phyloP scores from a whole-genome alignment of 2,329 filamentous ascomycete species.

The Nannizziopsis barbatae region DNA sequence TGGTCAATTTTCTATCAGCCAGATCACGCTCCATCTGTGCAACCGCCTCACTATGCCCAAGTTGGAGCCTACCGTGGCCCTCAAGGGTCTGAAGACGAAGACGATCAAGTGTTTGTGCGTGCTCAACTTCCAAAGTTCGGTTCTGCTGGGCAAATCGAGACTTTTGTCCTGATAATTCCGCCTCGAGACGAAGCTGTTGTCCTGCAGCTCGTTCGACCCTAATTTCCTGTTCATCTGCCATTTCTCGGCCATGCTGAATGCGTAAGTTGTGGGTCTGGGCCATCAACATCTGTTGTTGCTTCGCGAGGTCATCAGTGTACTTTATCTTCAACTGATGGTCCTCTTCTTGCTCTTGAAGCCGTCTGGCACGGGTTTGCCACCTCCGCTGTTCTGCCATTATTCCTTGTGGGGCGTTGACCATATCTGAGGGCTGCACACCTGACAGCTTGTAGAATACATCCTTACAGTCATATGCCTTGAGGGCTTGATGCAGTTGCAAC shows the following conservation, averaged over 20 bases:
- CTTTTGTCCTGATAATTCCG: slow-evolving; percentile 12
- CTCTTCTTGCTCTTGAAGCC: slow-evolving; percentile 15
- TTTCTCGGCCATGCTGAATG: slow-evolving; percentile 14
- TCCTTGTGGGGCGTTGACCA: slow-evolving; percentile 15
- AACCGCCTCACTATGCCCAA: slow-evolving; percentile 11
- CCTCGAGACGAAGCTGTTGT: slow-evolving; percentile 14
- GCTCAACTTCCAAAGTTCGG: slow-evolving; percentile 11
- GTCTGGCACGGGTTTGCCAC: slow-evolving; percentile 11
- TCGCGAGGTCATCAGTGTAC: slow-evolving; percentile 11
- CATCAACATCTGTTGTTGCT: slow-evolving; percentile 11
- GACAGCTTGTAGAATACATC: slow-evolving; percentile 15
- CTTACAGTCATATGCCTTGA: slow-evolving; percentile 15
- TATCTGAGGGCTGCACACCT: slow-evolving; percentile 16
- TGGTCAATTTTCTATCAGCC: slow-evolving; percentile 11
- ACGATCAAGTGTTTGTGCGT: slow-evolving; percentile 11
- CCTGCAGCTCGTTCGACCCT: slow-evolving; percentile 8
- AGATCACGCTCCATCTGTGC: slow-evolving; percentile 11
- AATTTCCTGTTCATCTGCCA: slow-evolving; percentile 12
- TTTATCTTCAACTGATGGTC: slow-evolving; percentile 14
- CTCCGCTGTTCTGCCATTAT: slow-evolving; percentile 14
- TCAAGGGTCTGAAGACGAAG: slow-evolving; percentile 13
- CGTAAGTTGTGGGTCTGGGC: slow-evolving; percentile 13
- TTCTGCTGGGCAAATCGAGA: slow-evolving; percentile 10
- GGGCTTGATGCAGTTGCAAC: slow-evolving; percentile 13
- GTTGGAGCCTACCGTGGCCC: slow-evolving; percentile 10